Percentiles rank a stretch among this genome's conserved stretches.
Conservation (phyloP, 371 early-diverging fungal genomes). For the Mortierella sp. region DNA sequence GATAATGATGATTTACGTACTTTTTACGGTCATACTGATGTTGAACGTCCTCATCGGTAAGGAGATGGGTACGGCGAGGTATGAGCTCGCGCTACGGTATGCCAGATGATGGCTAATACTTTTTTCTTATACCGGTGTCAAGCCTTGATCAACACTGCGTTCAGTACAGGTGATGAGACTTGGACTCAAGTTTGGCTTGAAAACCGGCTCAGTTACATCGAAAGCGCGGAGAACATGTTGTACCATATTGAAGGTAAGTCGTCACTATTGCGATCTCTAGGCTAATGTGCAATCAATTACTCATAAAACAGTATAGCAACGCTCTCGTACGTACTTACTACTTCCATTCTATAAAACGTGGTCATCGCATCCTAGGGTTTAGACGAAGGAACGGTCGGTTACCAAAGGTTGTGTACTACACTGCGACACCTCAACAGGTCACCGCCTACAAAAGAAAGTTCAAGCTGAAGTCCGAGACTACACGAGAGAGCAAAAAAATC, state of each 20-base stretch:
- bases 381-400: slow-evolving; percentile 3
- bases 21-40: slow-evolving; percentile 36
- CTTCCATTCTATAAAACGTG: neutral
- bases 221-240: slow-evolving; percentile 27
- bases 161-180: slow-evolving; percentile 20
- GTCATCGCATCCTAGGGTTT: slow-evolving; percentile 1
- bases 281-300: neutral
- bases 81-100: neutral
- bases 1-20: slow-evolving; percentile 26
- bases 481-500: neutral
- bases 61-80: neutral
- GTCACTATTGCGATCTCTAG: neutral
- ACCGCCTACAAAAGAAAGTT: neutral
- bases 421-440: slow-evolving; percentile 8
- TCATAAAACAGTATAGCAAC: neutral
- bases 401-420: slow-evolving; percentile 6
- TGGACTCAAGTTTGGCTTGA: slow-evolving; percentile 29
- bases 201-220: slow-evolving; percentile 18
- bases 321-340: neutral
- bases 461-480: neutral
- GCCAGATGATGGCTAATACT: neutral
- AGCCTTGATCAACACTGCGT: slow-evolving; percentile 29
- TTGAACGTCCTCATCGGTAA: slow-evolving; percentile 37
- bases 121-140: neutral
- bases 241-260: slow-evolving; percentile 15